Evolutionary conservation across 148 eudicot species (phyloP).

Genomic region (Silene uniflora): DNA sequence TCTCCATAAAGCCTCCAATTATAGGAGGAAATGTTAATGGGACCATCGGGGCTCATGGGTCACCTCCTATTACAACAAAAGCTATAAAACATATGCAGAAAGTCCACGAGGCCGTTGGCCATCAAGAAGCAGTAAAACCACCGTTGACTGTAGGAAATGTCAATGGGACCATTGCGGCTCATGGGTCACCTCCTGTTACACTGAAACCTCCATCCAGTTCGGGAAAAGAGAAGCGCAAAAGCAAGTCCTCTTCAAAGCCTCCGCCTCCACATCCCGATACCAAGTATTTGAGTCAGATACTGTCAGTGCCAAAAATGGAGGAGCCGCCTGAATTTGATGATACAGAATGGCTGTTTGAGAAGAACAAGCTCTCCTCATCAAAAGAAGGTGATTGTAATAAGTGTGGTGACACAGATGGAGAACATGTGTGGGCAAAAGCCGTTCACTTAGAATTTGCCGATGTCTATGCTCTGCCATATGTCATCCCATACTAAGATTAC

Average conservation of each 20-base stretch:
- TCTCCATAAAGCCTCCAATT: not conserved
- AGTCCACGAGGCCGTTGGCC: not conserved
- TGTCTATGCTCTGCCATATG: constrained; percentile 46
- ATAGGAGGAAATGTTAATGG: not conserved
- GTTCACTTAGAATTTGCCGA: constrained; percentile 33
- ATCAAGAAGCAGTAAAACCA: constrained; percentile 6
- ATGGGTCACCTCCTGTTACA: constrained; percentile 9
- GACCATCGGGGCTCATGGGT: not conserved
- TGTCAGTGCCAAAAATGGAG: constrained; percentile 33
- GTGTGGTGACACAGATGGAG: constrained; percentile 14
- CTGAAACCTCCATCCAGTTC: constrained; percentile 18
- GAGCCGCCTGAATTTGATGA: constrained; percentile 32
- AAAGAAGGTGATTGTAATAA: constrained; percentile 14
- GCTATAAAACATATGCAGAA: not conserved
- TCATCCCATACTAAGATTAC: constrained; percentile 39
- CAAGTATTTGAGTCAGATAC: constrained; percentile 40
- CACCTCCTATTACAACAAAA: constrained; percentile 11
- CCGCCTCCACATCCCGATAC: constrained; percentile 43
- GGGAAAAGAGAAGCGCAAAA: constrained; percentile 11
- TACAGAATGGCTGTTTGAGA: constrained; percentile 40
- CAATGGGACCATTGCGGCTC: constrained; percentile 18
- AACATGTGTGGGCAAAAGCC: constrained; percentile 41
- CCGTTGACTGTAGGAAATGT: not conserved
- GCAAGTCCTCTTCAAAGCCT: constrained; percentile 25
- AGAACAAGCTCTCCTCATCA: constrained; percentile 5